phyloP scores from a whole-genome alignment of 805 yeast species.

The Candida namnaoensis region DNA sequence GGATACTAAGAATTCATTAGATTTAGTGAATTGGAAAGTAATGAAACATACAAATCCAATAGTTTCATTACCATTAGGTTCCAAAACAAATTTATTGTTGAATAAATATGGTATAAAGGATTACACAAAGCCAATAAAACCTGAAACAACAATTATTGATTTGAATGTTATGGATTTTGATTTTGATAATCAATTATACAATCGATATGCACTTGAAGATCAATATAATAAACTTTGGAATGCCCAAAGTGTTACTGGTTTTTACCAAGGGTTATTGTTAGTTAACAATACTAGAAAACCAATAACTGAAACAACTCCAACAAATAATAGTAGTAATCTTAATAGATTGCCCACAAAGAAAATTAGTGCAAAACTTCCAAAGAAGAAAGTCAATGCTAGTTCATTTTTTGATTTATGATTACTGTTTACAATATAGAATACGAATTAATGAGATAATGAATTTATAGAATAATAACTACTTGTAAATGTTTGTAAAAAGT shows the following conservation, averaged over 20 bases:
- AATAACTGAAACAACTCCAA: no score
- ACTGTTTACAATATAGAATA: no score
- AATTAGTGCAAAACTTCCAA: background rate
- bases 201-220: background rate
- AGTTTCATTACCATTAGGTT: conserved; percentile 10
- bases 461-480: no score
- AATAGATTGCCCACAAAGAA: no score
- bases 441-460: no score
- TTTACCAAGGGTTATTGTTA: conserved; percentile 8
- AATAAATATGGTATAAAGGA: conserved; percentile 3
- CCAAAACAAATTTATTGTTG: conserved; percentile 8
- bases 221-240: conserved; percentile 11
- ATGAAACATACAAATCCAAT: conserved; percentile 2
- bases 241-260: conserved; percentile 6
- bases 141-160: conserved; percentile 7
- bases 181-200: background rate
- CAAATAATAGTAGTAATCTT: no score
- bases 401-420: conserved; percentile 13
- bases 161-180: conserved; percentile 9
- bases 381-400: conserved; percentile 2
- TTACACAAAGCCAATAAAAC: conserved; percentile 1
- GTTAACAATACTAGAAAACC: no score
- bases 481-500: no score
- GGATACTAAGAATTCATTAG: background rate
- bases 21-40: conserved; percentile 10